phyloP scores from a whole-genome alignment of 441 rosid genomes.

The Kokia cookei region DNA sequence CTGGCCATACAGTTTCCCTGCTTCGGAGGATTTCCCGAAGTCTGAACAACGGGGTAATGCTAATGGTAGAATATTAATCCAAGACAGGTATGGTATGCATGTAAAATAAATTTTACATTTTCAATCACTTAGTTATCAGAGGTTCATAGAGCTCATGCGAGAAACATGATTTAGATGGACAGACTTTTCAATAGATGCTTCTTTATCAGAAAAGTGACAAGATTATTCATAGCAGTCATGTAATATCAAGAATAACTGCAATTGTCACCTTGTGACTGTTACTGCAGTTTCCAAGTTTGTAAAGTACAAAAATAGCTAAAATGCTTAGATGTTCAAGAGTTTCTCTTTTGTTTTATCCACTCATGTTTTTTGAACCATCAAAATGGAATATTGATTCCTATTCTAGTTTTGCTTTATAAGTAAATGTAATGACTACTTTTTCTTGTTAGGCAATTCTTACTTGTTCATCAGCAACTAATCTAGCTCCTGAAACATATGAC shows the following conservation, averaged over 20 bases:
- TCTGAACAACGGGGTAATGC: conserved; percentile 46
- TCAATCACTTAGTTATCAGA: background rate
- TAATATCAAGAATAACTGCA: background rate
- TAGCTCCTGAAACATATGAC: no score
- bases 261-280: background rate
- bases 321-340: background rate
- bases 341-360: background rate
- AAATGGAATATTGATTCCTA: background rate
- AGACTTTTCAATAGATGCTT: background rate
- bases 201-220: background rate
- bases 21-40: conserved; percentile 48
- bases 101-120: background rate
- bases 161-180: background rate
- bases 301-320: background rate
- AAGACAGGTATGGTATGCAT: conserved; percentile 44
- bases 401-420: background rate
- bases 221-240: background rate
- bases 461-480: no score
- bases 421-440: background rate
- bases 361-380: background rate
- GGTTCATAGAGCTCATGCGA: background rate
- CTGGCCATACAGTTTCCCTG: conserved; percentile 72
- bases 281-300: background rate
- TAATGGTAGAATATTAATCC: conserved; percentile 45
- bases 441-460: background rate